Evolutionary conservation across 495 filamentous ascomycete species (phyloP), one percentile per base, ranked within the genome.

Genomic region (Annulohypoxylon maeteangense): DNA sequence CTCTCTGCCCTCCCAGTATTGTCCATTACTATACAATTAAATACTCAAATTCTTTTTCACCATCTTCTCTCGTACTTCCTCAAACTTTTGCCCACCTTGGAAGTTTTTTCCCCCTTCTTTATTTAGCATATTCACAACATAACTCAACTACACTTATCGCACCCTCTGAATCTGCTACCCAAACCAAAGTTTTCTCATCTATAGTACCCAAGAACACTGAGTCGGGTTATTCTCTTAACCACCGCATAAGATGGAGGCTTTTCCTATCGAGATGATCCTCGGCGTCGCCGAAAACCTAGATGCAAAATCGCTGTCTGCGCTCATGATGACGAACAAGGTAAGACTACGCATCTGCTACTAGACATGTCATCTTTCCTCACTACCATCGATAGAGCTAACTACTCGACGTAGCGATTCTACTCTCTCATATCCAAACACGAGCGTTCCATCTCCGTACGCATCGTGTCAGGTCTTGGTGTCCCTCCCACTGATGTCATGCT

Each of bases 261-360:
- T 27, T 4, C 62, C 64, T 12, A 8, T 1, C 22, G 77, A 80
- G 1, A n/a, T 80, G 20, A 7, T 76, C 25, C 71, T 82, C 22
- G 31, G 20, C 12, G 34, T 79, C n/a, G 77, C 74, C 10, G 65
- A 77, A 40, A 32, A 60, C 0, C 34, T 70, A 20, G 72, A 81
- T 31, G 12, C 72, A 20, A 32, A 60, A 11, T 73, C 76, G 0
- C 25, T 75, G n/a, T 0, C 12, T 40, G 4, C n/a, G 59, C 8
- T 55, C 81, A 61, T 59, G 56, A 12, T 32, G 5, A 71, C 72
- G 6, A 76, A 59, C 57, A 75, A 74, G 34, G 31, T 53, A 62
- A 63, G 45, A n/a, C 16, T 51, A 23, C 12, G n/a, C n/a, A 29
- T n/a, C 14, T 16, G 8, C 14, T 51, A 4, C 42, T 34, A 16